Conservation (phyloP, 495 filamentous ascomycete genomes). For the Parmelia sp. region DNA sequence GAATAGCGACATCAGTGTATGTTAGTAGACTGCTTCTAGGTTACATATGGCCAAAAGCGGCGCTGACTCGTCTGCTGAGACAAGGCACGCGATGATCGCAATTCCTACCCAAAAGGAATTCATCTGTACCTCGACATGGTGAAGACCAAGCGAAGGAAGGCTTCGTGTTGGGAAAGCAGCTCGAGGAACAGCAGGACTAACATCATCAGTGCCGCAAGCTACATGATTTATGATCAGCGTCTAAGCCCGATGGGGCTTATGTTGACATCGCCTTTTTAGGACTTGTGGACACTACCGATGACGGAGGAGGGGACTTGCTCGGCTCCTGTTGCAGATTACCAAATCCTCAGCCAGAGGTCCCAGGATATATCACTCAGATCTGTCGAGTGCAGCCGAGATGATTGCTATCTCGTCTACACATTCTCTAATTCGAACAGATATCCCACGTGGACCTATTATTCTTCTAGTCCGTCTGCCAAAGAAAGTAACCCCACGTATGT, state of each 20-base stretch:
- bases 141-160: not conserved
- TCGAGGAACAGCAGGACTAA: not conserved
- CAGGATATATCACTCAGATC: not conserved
- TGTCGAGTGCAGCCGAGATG: not conserved
- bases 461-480: not conserved
- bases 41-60: not conserved
- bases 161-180: not conserved
- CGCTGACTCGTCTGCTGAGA: not conserved
- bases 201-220: not conserved
- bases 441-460: not conserved
- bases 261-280: not conserved
- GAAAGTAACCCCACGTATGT: not conserved
- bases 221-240: not conserved
- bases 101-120: not conserved
- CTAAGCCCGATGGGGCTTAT: not conserved
- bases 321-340: not conserved
- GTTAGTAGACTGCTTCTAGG: not conserved
- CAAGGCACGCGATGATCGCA: not conserved
- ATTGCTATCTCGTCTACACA: not conserved
- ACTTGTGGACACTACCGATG: not conserved
- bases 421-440: not conserved
- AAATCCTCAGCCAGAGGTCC: not conserved
- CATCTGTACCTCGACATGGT: not conserved
- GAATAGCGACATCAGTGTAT: not conserved
- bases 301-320: not conserved